phyloP scores from a whole-genome alignment of 805 yeast species.

The Spathaspora arborariae region DNA sequence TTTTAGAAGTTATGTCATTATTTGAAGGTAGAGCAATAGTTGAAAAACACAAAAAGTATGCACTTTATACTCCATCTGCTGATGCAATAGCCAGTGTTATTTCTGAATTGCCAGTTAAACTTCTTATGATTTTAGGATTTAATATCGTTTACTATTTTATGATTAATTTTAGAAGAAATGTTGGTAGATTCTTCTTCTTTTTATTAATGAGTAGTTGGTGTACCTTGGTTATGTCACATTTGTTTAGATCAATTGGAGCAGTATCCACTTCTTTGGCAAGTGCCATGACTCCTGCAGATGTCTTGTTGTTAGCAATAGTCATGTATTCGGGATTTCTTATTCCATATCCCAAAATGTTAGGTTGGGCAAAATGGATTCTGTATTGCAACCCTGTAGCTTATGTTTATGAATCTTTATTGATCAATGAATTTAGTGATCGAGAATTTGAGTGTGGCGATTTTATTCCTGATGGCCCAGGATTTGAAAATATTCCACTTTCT shows the following conservation, averaged over 20 bases:
- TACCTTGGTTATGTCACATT: conserved; percentile 36
- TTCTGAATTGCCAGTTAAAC: conserved; percentile 60
- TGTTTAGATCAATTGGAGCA: conserved; percentile 39
- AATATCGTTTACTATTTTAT: conserved; percentile 42
- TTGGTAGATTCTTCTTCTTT: conserved; percentile 34
- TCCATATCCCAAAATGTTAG: conserved; percentile 44
- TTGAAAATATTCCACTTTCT: conserved; percentile 30
- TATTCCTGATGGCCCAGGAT: conserved; percentile 59
- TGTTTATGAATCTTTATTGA: conserved; percentile 54
- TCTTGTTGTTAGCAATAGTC: conserved; percentile 47
- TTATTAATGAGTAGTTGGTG: conserved; percentile 25
- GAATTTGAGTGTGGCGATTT: conserved; percentile 49
- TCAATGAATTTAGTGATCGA: conserved; percentile 59
- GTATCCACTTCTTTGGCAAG: conserved; percentile 34
- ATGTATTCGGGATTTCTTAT: conserved; percentile 48
- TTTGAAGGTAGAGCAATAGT: conserved; percentile 60
- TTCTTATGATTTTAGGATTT: conserved; percentile 23
- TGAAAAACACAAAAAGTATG: conserved; percentile 64
- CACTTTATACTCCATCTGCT: conserved; percentile 68
- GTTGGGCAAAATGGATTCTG: conserved; percentile 59
- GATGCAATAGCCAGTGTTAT: conserved; percentile 61
- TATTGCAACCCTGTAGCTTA: conserved; percentile 40
- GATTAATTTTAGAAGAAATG: conserved; percentile 35
- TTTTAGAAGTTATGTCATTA: conserved; percentile 53
- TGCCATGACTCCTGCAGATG: conserved; percentile 41